These are phyloP conservation scores for Potentilla sterilis DNA, from an alignment of 306 rosid species.

Conservation along the genomic window DNA sequence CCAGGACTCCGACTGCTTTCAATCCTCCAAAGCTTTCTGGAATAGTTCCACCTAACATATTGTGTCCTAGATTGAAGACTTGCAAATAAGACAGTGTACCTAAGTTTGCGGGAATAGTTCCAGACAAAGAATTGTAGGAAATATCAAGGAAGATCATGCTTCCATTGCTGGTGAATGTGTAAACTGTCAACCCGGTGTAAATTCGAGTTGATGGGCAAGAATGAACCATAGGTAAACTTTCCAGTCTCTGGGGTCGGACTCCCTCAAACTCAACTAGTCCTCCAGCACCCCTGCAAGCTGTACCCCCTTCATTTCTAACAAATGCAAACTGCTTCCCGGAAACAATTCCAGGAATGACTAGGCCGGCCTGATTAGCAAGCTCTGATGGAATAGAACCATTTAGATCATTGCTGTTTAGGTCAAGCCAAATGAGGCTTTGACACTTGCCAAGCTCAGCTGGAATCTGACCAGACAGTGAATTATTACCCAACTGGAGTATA, in stretches of 20 bases:
- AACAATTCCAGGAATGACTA: conserved; percentile 51
- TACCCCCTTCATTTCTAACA: conserved; percentile 78
- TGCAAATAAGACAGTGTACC: conserved; percentile 55
- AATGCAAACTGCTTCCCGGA: conserved; percentile 78
- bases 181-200: conserved; percentile 61
- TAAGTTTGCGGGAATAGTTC: conserved; percentile 46
- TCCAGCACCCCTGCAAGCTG: conserved; percentile 78
- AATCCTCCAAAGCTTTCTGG: conserved; percentile 66
- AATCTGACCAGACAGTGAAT: conserved; percentile 61
- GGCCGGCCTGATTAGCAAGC: conserved; percentile 63
- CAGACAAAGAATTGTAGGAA: conserved; percentile 62
- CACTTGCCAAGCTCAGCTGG: conserved; percentile 69
- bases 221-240: conserved; percentile 58
- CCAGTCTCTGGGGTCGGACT: conserved; percentile 48
- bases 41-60: conserved; percentile 50
- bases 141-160: conserved; percentile 72
- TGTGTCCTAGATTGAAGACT: conserved; percentile 73
- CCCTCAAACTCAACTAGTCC: conserved; percentile 71
- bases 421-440: conserved; percentile 64
- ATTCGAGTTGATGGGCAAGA: conserved; percentile 65
- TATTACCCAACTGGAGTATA: conserved; percentile 66
- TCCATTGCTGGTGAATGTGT: conserved; percentile 52
- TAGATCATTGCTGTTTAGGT: conserved; percentile 56
- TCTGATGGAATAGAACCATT: conserved; percentile 51
- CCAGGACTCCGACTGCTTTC: conserved; percentile 58